phyloP scores from a whole-genome alignment of 345 rosid species.

The Sonneratia alba region DNA sequence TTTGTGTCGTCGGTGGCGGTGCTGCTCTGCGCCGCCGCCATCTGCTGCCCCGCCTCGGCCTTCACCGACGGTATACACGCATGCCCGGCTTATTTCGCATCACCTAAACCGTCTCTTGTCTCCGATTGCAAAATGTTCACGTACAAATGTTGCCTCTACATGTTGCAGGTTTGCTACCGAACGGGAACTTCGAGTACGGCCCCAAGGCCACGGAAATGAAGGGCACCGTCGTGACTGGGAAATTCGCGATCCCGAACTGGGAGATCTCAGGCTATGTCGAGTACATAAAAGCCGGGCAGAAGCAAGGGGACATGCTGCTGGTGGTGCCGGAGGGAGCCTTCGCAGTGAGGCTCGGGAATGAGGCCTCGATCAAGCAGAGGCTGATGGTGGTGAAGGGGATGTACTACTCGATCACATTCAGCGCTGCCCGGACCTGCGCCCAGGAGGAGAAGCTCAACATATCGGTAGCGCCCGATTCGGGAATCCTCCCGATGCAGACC shows the following conservation, averaged over 20 bases:
- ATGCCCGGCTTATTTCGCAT: not conserved
- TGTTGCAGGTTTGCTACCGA: constrained; percentile 50
- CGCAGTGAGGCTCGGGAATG: constrained; percentile 81
- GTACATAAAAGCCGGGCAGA: constrained; percentile 77
- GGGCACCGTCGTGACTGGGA: constrained; percentile 49
- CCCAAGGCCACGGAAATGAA: constrained; percentile 50
- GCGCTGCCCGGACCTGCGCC: constrained; percentile 85
- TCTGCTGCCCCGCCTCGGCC: constrained; percentile 21
- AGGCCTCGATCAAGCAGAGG: constrained; percentile 71
- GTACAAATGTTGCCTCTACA: not conserved
- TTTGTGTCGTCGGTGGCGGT: constrained; percentile 15
- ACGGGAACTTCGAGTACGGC: constrained; percentile 64
- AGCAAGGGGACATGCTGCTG: constrained; percentile 87
- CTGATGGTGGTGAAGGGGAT: constrained; percentile 32
- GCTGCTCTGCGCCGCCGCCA: constrained; percentile 34
- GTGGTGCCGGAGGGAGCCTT: constrained; percentile 76
- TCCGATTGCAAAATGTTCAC: too few species aligned
- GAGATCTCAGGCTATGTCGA: constrained; percentile 68
- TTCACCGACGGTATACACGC: constrained; percentile 29
- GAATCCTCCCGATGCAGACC: constrained; percentile 69
- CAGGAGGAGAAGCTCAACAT: constrained; percentile 66
- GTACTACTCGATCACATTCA: constrained; percentile 66
- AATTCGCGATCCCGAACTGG: constrained; percentile 57
- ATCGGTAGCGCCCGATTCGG: constrained; percentile 62
- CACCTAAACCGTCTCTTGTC: too few species aligned